Evolutionary conservation across 306 rosid genomes (phyloP).

Genomic region (Trifolium pratense): DNA sequence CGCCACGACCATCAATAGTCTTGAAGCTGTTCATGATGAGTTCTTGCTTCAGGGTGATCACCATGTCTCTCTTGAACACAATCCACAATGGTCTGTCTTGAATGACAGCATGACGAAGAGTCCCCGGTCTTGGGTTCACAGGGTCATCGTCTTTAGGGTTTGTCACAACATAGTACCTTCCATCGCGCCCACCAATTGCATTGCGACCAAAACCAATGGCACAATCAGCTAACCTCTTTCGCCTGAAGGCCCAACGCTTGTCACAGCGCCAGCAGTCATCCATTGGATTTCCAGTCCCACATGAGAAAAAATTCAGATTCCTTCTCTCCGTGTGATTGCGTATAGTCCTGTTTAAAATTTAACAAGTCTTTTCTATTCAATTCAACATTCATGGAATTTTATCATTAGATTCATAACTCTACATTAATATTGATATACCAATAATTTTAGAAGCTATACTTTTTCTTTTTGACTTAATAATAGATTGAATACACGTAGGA

Average conservation of each 20-base stretch:
- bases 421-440: background rate
- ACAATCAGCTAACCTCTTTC: constrained; percentile 77
- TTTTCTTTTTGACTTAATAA: too few species aligned
- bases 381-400: background rate
- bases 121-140: constrained; percentile 77
- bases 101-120: constrained; percentile 93
- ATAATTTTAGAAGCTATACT: background rate
- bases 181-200: constrained; percentile 91
- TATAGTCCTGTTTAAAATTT: constrained; percentile 58
- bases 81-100: constrained; percentile 91
- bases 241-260: constrained; percentile 64
- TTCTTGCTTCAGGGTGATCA: constrained; percentile 87
- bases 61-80: constrained; percentile 96
- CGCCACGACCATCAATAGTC: constrained; percentile 92
- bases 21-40: constrained; percentile 95
- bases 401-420: background rate
- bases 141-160: constrained; percentile 71
- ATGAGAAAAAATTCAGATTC: constrained; percentile 79
- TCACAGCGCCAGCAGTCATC: constrained; percentile 99
- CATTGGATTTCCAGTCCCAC: constrained; percentile 86
- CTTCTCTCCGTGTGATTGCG: constrained; percentile 74
- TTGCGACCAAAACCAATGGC: constrained; percentile 92
- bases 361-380: background rate
- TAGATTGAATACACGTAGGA: too few species aligned
- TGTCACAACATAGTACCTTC: constrained; percentile 69